These are phyloP conservation scores for Diplodia intermedia DNA, from an alignment of 2,329 filamentous ascomycete genomes.

Conservation along the genomic window DNA sequence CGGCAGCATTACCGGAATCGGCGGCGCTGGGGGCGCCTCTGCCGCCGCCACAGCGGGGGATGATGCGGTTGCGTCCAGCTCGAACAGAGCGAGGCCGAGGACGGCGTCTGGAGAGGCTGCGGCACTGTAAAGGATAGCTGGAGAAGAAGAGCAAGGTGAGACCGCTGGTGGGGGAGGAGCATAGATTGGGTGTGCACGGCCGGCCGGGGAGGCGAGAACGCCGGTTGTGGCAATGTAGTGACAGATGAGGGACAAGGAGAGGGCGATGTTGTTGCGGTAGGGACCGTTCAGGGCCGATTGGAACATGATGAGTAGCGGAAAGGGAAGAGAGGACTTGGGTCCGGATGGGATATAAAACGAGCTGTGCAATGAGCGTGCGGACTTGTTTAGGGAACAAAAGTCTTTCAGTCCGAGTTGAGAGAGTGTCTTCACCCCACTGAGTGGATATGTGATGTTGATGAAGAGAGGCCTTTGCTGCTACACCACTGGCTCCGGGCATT, in stretches of 20 bases:
- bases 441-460: not conserved
- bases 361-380: not conserved
- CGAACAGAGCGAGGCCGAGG: not conserved
- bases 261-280: not conserved
- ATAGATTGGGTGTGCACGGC: not conserved
- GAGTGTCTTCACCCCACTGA: not conserved
- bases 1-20: not conserved
- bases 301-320: not conserved
- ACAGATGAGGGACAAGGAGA: not conserved
- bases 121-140: not conserved
- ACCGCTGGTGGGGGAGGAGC: not conserved
- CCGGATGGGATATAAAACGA: not conserved
- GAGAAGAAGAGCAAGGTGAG: not conserved
- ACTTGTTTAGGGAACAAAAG: not conserved
- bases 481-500: not conserved
- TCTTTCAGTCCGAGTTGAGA: not conserved
- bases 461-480: not conserved
- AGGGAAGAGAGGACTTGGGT: not conserved
- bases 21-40: not conserved
- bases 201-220: constrained; percentile 7
- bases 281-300: not conserved
- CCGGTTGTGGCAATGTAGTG: not conserved
- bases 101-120: not conserved
- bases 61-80: not conserved
- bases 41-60: not conserved